These are phyloP conservation scores for Podospora conica DNA, from an alignment of 495 filamentous ascomycete genomes.

Conservation along the genomic window DNA sequence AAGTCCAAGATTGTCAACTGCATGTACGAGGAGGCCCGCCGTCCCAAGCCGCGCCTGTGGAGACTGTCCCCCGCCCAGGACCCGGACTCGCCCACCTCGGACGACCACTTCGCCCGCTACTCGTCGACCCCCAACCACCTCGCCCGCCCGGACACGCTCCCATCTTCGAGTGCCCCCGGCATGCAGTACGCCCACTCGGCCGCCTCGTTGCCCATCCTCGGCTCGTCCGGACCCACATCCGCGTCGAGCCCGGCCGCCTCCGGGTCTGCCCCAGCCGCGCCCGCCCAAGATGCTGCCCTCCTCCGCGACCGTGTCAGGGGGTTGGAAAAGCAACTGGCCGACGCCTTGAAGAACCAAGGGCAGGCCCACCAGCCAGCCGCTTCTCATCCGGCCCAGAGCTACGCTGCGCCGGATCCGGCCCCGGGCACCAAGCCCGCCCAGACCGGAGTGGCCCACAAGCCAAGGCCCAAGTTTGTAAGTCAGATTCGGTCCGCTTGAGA, in stretches of 20 bases:
- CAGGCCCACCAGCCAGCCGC: neutral
- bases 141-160: slow-evolving; percentile 1
- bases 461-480: slow-evolving; percentile 44
- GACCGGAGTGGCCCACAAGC: slow-evolving; percentile 52
- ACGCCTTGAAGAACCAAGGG: slow-evolving; percentile 15
- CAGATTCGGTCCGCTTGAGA: neutral
- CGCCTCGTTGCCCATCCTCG: slow-evolving; percentile 8
- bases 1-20: slow-evolving; percentile 41
- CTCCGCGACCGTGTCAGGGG: slow-evolving; percentile 23
- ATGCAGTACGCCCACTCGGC: slow-evolving; percentile 12
- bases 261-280: neutral
- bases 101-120: slow-evolving; percentile 12
- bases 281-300: slow-evolving; percentile 10
- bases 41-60: slow-evolving; percentile 29
- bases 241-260: slow-evolving; percentile 10
- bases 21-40: slow-evolving; percentile 35
- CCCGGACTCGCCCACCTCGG: slow-evolving; percentile 13
- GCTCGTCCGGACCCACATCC: slow-evolving; percentile 12
- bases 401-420: neutral
- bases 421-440: slow-evolving; percentile 40
- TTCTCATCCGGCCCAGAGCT: slow-evolving; percentile 9
- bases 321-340: slow-evolving; percentile 29
- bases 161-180: neutral
- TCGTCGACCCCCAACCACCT: neutral
- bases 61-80: slow-evolving; percentile 21